These are phyloP conservation scores for Sistotremastrum niveocremeum DNA, from an alignment of 768 basidiomycete species.

Conservation along the genomic window DNA sequence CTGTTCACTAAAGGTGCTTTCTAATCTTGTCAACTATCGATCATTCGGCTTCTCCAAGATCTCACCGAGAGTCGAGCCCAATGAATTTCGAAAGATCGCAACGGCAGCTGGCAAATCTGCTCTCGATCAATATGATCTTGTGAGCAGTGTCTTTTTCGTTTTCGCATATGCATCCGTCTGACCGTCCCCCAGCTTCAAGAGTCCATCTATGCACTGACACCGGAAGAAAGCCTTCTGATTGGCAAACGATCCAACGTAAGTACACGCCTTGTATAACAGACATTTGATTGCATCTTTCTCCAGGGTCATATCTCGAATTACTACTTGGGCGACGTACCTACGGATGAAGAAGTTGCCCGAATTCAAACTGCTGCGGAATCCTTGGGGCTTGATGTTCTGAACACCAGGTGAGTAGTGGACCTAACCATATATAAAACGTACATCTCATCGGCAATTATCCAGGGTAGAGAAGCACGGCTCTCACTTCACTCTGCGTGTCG, in stretches of 20 bases:
- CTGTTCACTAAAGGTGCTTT: too few relatives aligned
- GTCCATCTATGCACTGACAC: constrained; percentile 56
- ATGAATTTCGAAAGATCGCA: constrained; percentile 52
- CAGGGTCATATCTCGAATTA: constrained; percentile 76
- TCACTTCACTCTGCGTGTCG: constrained; percentile 57
- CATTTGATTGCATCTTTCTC: too few relatives aligned
- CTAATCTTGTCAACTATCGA: constrained; percentile 73
- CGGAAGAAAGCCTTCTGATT: constrained; percentile 57
- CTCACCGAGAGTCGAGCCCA: constrained; percentile 49
- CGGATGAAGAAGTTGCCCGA: constrained; percentile 65
- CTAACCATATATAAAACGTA: too few relatives aligned
- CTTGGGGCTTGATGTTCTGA: constrained; percentile 60
- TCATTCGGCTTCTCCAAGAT: constrained; percentile 82
- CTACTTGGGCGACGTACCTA: constrained; percentile 60
- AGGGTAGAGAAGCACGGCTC: constrained; percentile 61
- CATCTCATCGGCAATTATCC: too few relatives aligned
- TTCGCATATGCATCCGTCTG: too few relatives aligned
- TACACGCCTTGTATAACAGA: too few relatives aligned
- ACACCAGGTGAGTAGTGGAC: too few relatives aligned
- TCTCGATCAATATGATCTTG: too few relatives aligned
- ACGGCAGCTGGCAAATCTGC: constrained; percentile 43
- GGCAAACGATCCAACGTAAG: too few relatives aligned
- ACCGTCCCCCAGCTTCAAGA: constrained; percentile 57
- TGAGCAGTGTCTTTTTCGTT: too few relatives aligned
- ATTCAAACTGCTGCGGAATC: constrained; percentile 68